Evolutionary conservation across 768 basidiomycete genomes (phyloP), one percentile per base, ranked within the genome.

Genomic region (Cubamyces sp.): DNA sequence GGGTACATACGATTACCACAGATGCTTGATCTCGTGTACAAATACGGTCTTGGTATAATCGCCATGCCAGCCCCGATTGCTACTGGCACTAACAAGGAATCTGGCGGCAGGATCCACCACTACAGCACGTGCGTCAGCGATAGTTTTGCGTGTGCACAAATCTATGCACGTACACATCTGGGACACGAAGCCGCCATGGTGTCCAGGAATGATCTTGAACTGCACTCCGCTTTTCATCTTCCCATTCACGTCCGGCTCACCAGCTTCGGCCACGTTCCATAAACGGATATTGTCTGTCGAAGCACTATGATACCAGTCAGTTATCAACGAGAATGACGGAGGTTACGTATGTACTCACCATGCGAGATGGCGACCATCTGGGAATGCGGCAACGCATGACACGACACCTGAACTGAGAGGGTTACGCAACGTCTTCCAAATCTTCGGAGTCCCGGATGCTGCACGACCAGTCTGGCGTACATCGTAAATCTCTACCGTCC

Each of bases 171-270:
- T 77, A 98, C 96, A 76, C 85, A 98, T 91, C 70, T 94, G 88
- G 3, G 94, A 96, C 3, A 98, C 85, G 69, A 89, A 90, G 9
- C 96, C 96, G 40, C 96, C 95, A 75, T 97, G 93, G 77, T 97
- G 96, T 0, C 96, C 96, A 12, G 94, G 89, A 40, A 98, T 91
- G 62, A 98, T 95, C 78, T 94, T 95, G 81, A 96, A 98, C 57
- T 88, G 92, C 18, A 90, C 87, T 8, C 88, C 86, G 58, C 87
- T 84, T 73, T 81, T 86, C 61, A 78, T 76, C 71, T 82, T 87
- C 57, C 85, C 84, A 51, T 73, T 81, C 18, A 80, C 79, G 65
- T 94, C 92, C 14, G 78, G 73, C 69, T 90, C 88, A 40, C 82
- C 84, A 26, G 87, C 86, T 59, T 94, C 91, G 14, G 87, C 84